A percentile compares a stretch with the other conserved stretches of the same genome.
Evolutionary conservation across 2,329 filamentous ascomycete species (phyloP).

Genomic region (Metarhizium sp.): DNA sequence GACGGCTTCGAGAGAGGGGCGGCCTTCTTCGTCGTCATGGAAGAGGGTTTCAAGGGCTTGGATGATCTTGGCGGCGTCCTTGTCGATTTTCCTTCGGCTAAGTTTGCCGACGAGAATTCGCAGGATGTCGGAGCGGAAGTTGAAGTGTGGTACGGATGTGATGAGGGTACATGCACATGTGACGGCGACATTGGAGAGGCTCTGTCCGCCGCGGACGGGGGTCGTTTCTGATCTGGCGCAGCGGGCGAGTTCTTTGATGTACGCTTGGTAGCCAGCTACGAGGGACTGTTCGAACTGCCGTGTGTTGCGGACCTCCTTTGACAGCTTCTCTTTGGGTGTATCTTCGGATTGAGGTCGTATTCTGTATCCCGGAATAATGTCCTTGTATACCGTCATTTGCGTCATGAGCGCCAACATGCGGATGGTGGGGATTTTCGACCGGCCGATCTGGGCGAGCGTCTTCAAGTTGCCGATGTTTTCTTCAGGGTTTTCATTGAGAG

Average conservation of each 20-base stretch:
- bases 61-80: conserved; percentile 68
- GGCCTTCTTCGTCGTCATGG: conserved; percentile 78
- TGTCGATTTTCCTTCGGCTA: conserved; percentile 60
- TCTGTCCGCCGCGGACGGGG: conserved; percentile 30
- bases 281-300: conserved; percentile 82
- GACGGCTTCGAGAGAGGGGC: conserved; percentile 78
- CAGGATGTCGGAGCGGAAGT: conserved; percentile 81
- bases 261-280: conserved; percentile 74
- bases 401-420: conserved; percentile 81
- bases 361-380: conserved; percentile 91
- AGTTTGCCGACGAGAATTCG: conserved; percentile 82
- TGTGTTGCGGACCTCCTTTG: conserved; percentile 80
- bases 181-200: conserved; percentile 66
- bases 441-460: conserved; percentile 62
- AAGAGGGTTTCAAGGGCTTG: conserved; percentile 76
- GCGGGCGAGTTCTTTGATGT: conserved; percentile 65
- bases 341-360: conserved; percentile 77
- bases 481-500: conserved; percentile 87
- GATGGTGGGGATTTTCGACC: conserved; percentile 61
- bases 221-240: conserved; percentile 50
- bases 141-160: conserved; percentile 85
- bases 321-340: conserved; percentile 67
- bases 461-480: conserved; percentile 78
- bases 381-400: conserved; percentile 85
- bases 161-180: conserved; percentile 78